Evolutionary conservation across 331 rosid genomes (phyloP), one percentile per base, ranked within the genome.

Genomic region (Acacia pycnantha): DNA sequence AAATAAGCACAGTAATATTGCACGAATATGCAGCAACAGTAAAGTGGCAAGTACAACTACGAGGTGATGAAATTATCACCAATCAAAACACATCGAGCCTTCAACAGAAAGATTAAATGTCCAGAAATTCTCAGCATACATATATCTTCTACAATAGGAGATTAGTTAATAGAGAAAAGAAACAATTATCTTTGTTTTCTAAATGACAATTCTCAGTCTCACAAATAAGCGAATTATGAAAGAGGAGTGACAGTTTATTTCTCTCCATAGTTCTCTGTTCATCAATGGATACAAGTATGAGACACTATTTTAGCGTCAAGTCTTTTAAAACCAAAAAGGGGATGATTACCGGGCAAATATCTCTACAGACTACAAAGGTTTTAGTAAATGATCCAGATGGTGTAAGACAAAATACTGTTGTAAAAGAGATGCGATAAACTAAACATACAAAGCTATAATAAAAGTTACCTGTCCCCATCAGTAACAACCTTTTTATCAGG

Each of bases 391-490:
- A 43, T 72, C 79, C 70, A 58, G 29, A 80, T 70, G 73, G 61
- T 19, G 56, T 21, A 53, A 51, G 59, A 64, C 14, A 58, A 47
- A 35, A 73, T 67, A 77, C 75, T 77, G 58, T 24, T 4, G 70
- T 8, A 73, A 80, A 76, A 15, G 11, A 76, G 19, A 65, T 12
- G 47, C 14, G 48, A 58, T 46, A 37, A 76, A 54, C 8, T 14
- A 7, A n/a, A 3, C 15, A 47, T 13, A 24, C 24, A 70, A 74
- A 43, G 47, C 80, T 54, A 41, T 16, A 27, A 40, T 27, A 27
- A 24, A 73, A 74, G 61, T 70, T 86, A 95, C 98, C 97, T 91
- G 78, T 95, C 97, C 75, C 90, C 93, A 19, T 95, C 90, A 14
- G 86, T 83, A 81, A 79, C 61, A 82, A 76, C 76, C 87, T 83